Conservation (phyloP, 371 early-diverging fungal genomes). For the Coemansia sp. region DNA sequence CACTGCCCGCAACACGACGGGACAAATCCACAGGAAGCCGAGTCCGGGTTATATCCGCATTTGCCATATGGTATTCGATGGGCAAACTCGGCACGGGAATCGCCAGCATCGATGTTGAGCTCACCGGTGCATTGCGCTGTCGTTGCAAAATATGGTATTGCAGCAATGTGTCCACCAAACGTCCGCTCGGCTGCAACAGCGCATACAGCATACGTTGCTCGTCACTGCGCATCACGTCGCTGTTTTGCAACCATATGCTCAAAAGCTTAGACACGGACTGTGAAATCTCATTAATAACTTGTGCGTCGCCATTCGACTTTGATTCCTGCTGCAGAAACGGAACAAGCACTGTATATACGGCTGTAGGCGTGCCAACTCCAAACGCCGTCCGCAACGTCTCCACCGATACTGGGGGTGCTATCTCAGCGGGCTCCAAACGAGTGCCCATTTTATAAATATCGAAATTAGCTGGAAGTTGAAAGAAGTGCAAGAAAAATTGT, state of each 20-base stretch:
- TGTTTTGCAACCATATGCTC: conserved; percentile 37
- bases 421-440: background rate
- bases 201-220: conserved; percentile 27
- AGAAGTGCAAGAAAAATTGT: too few species aligned
- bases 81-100: conserved; percentile 20
- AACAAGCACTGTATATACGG: conserved; percentile 19
- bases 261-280: conserved; percentile 20
- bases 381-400: conserved; percentile 36
- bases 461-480: too few species aligned
- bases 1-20: conserved; percentile 3
- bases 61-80: conserved; percentile 14
- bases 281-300: conserved; percentile 29
- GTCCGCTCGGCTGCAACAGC: conserved; percentile 35
- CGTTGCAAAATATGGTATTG: conserved; percentile 42
- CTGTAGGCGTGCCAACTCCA: conserved; percentile 23
- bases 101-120: background rate
- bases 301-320: conserved; percentile 26
- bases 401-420: conserved; percentile 18
- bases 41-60: background rate
- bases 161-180: conserved; percentile 32
- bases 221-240: conserved; percentile 30
- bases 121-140: conserved; percentile 1
- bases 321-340: conserved; percentile 33
- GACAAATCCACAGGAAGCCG: conserved; percentile 17
- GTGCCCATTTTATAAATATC: too few species aligned